Conservation (phyloP, 73 alveolate species). For the Stentor coeruleus region DNA sequence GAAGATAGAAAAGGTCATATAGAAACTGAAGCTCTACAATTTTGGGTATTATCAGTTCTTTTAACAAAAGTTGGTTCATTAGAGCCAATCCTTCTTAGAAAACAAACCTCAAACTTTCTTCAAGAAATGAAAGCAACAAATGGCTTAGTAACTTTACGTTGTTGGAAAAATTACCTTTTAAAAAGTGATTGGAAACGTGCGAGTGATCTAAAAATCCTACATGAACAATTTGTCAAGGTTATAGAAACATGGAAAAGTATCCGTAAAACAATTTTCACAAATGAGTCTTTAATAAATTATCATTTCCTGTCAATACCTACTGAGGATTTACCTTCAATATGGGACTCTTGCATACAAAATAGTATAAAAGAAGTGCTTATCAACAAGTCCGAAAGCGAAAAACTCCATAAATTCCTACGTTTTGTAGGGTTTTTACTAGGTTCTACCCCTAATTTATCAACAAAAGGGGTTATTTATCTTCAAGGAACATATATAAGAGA, state of each 20-base stretch:
- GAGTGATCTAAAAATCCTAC: neutral
- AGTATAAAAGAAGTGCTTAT: neutral
- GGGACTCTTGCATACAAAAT: neutral
- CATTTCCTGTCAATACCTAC: neutral
- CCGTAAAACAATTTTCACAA: no score
- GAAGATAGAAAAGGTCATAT: constrained; percentile 17
- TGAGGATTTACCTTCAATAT: neutral
- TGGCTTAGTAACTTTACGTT: neutral
- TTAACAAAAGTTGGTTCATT: neutral
- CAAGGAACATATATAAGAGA: constrained; percentile 18
- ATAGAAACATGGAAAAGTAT: neutral
- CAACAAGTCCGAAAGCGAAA: neutral
- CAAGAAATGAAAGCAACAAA: neutral
- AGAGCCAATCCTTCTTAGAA: constrained; percentile 9
- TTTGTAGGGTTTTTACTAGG: neutral
- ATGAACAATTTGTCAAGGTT: neutral
- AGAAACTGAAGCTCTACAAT: constrained; percentile 9
- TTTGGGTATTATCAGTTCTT: neutral
- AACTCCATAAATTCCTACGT: neutral
- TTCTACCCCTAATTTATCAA: constrained; percentile 12
- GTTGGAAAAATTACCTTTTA: neutral
- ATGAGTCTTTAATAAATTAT: neutral
- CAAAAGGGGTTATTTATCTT: neutral
- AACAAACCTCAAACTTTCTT: neutral
- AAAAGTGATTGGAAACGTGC: neutral